phyloP scores from a whole-genome alignment of 140 eudicot species.

The Flaveria floridana region DNA sequence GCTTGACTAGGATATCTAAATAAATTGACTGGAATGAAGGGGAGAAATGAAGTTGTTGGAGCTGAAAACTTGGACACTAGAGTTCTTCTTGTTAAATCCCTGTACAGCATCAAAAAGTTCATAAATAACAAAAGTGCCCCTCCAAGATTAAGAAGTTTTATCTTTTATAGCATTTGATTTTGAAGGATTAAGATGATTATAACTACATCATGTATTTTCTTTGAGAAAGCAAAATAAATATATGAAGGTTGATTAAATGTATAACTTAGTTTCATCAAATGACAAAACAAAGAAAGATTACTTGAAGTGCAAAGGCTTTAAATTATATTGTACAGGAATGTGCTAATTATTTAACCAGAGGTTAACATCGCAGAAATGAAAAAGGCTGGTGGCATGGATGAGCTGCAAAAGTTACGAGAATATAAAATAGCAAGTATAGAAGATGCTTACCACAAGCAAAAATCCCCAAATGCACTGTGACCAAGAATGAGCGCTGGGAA shows the following conservation, averaged over 20 bases:
- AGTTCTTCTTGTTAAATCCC: slow-evolving; percentile 63
- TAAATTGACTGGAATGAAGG: slow-evolving; percentile 51
- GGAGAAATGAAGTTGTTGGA: slow-evolving; percentile 48
- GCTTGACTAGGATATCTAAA: slow-evolving; percentile 53
- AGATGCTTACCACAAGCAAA: slow-evolving; percentile 66
- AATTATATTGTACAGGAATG: slow-evolving; percentile 4
- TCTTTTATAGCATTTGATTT: slow-evolving; percentile 2
- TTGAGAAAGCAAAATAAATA: background rate
- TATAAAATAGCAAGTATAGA: slow-evolving; percentile 6
- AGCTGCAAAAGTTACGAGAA: background rate
- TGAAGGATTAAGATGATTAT: background rate
- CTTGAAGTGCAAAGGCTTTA: background rate
- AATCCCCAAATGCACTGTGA: slow-evolving; percentile 77
- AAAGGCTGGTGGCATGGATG: slow-evolving; percentile 3
- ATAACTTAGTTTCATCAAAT: slow-evolving; percentile 15
- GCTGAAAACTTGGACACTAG: slow-evolving; percentile 73
- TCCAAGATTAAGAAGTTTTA: background rate
- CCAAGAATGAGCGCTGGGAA: slow-evolving; percentile 59
- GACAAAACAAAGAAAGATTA: slow-evolving; percentile 3
- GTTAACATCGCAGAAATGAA: background rate
- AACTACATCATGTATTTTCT: background rate
- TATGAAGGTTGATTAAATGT: slow-evolving; percentile 1
- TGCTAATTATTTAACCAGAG: slow-evolving; percentile 16
- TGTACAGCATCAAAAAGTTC: slow-evolving; percentile 32
- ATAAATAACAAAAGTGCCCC: slow-evolving; percentile 21